Conservation (phyloP, 352 stramenopile species). For the Phytophthora sp. region DNA sequence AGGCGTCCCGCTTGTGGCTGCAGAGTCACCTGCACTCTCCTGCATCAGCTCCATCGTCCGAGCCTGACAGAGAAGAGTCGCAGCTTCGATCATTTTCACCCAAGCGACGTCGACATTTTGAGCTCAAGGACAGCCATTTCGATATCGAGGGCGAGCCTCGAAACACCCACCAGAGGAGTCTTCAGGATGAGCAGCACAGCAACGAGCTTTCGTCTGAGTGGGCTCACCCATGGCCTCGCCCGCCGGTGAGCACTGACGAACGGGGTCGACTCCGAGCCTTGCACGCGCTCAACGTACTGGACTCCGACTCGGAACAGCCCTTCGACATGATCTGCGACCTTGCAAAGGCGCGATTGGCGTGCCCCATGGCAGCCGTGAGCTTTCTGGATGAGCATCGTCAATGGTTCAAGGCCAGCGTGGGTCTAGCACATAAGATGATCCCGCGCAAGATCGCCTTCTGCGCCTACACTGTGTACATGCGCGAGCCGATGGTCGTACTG, state of each 20-base stretch:
- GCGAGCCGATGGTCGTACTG: constrained; percentile 80
- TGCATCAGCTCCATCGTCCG: constrained; percentile 40
- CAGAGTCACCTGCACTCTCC: constrained; percentile 74
- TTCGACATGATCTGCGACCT: constrained; percentile 86
- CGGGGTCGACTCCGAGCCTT: constrained; percentile 56
- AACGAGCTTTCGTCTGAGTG: constrained; percentile 35
- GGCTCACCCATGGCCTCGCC: constrained; percentile 76
- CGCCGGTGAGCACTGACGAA: constrained; percentile 64
- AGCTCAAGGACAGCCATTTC: constrained; percentile 41
- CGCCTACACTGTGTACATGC: constrained; percentile 62
- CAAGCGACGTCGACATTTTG: constrained; percentile 18
- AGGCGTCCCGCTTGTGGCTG: constrained; percentile 61
- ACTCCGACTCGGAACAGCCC: constrained; percentile 60
- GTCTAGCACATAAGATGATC: constrained; percentile 78
- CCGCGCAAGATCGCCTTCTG: constrained; percentile 85
- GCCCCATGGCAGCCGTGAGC: constrained; percentile 80
- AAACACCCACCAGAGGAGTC: constrained; percentile 13
- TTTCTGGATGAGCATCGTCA: constrained; percentile 80
- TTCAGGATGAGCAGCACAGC: constrained; percentile 29
- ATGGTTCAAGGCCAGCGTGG: constrained; percentile 81
- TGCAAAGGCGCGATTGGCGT: constrained; percentile 65
- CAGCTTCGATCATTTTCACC: constrained; percentile 24
- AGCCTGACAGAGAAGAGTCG: constrained; percentile 47
- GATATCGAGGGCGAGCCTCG: constrained; percentile 41
- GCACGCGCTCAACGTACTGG: constrained; percentile 59